phyloP scores from a whole-genome alignment of 768 basidiomycete species.

The Xerocomus brunneocitrinus region DNA sequence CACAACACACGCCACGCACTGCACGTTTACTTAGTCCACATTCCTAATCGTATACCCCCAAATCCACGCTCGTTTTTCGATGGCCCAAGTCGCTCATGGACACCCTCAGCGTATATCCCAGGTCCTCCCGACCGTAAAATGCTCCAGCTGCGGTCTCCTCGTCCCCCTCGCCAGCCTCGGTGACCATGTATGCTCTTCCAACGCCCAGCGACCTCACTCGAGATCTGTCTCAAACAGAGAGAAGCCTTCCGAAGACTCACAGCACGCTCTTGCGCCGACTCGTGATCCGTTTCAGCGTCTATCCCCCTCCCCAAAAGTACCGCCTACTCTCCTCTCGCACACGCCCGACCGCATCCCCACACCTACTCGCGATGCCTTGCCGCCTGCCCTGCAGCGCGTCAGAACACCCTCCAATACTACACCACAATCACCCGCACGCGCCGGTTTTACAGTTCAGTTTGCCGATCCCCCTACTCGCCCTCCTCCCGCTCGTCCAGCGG shows the following conservation, averaged over 20 bases:
- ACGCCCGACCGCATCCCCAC: constrained; percentile 14
- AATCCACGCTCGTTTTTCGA: constrained; percentile 19
- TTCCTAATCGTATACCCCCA: constrained; percentile 24
- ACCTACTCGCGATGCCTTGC: constrained; percentile 14
- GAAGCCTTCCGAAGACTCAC: constrained; percentile 4
- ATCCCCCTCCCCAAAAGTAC: constrained; percentile 12
- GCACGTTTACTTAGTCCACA: constrained; percentile 10
- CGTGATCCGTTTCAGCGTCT: constrained; percentile 27
- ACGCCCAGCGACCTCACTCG: constrained; percentile 41
- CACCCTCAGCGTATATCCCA: constrained; percentile 43
- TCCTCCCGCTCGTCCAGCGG: constrained; percentile 11
- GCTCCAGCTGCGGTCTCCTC: constrained; percentile 67
- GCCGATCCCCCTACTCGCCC: constrained; percentile 8
- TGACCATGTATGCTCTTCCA: constrained; percentile 64
- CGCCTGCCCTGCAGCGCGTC: constrained; percentile 12
- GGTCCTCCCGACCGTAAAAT: constrained; percentile 78
- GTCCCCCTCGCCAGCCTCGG: constrained; percentile 72
- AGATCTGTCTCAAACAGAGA: constrained; percentile 14
- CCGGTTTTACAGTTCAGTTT: constrained; percentile 10
- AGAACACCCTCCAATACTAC: constrained; percentile 20
- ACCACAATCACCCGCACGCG: constrained; percentile 7
- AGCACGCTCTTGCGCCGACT: constrained; percentile 7
- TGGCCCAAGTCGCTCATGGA: constrained; percentile 20
- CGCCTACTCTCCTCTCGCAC: neutral
- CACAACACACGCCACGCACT: neutral